These are phyloP conservation scores for Grosmannia clavigera DNA, from an alignment of 2,329 filamentous ascomycete genomes.

Conservation along the genomic window DNA sequence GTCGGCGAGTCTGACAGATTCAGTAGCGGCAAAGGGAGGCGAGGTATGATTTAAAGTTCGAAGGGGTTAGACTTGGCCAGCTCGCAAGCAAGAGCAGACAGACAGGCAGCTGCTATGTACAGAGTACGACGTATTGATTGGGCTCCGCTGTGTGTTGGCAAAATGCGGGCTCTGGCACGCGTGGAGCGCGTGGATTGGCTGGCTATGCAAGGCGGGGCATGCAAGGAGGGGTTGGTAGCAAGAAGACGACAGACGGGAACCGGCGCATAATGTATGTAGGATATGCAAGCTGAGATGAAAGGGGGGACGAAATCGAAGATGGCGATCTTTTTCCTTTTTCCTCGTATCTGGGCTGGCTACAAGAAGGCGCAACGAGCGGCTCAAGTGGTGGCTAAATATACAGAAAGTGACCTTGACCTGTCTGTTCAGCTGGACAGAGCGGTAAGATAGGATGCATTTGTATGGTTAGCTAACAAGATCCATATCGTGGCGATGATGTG, in stretches of 20 bases:
- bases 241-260: background rate
- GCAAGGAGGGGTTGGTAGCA: background rate
- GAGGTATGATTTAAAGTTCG: too few relatives aligned
- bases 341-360: too few relatives aligned
- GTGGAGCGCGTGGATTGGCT: constrained; percentile 12
- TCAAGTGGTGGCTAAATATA: too few relatives aligned
- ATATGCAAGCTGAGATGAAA: background rate
- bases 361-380: background rate
- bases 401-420: too few relatives aligned
- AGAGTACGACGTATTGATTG: background rate
- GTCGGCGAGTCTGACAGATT: too few relatives aligned
- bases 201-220: background rate
- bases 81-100: background rate
- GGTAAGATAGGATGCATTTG: too few relatives aligned
- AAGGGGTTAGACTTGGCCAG: background rate
- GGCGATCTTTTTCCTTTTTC: background rate
- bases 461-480: background rate
- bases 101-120: background rate
- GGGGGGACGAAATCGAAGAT: background rate
- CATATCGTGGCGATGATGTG: background rate
- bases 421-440: too few relatives aligned
- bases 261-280: background rate
- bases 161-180: constrained; percentile 3
- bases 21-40: too few relatives aligned
- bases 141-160: constrained; percentile 9